Evolutionary conservation across 2,329 filamentous ascomycete species (phyloP).

Genomic region (Aspergillus pseudoviridinutans): DNA sequence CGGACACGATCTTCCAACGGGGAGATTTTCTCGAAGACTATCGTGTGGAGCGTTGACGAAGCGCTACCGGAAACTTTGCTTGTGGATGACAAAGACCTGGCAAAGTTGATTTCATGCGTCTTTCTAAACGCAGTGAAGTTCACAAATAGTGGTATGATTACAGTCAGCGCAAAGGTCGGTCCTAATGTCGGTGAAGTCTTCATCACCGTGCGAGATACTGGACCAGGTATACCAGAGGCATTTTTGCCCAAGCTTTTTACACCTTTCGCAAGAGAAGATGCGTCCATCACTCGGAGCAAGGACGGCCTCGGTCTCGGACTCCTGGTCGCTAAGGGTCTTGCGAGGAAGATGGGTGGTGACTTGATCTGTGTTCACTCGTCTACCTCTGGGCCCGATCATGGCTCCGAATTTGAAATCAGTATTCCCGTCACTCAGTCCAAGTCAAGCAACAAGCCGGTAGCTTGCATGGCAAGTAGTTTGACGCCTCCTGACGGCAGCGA

Average conservation of each 20-base stretch:
- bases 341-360: constrained; percentile 65
- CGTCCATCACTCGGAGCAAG: constrained; percentile 62
- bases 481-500: constrained; percentile 22
- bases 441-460: constrained; percentile 45
- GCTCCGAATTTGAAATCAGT: constrained; percentile 66
- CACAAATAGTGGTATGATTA: constrained; percentile 61
- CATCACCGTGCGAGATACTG: constrained; percentile 62
- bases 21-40: constrained; percentile 40
- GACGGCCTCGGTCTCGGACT: constrained; percentile 67
- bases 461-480: constrained; percentile 45
- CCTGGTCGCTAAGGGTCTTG: constrained; percentile 68
- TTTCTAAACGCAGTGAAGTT: constrained; percentile 68
- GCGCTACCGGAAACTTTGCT: constrained; percentile 45
- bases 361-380: constrained; percentile 61
- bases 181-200: constrained; percentile 52
- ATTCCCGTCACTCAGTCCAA: constrained; percentile 54
- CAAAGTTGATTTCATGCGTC: constrained; percentile 61
- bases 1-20: constrained; percentile 43
- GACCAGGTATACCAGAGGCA: constrained; percentile 63
- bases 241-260: constrained; percentile 66
- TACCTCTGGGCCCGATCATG: constrained; percentile 56
- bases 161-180: constrained; percentile 52
- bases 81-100: constrained; percentile 60
- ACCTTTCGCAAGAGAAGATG: constrained; percentile 65
- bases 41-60: constrained; percentile 47